Conservation (phyloP, 2,329 filamentous ascomycete species). For the Colletotrichum siamense region DNA sequence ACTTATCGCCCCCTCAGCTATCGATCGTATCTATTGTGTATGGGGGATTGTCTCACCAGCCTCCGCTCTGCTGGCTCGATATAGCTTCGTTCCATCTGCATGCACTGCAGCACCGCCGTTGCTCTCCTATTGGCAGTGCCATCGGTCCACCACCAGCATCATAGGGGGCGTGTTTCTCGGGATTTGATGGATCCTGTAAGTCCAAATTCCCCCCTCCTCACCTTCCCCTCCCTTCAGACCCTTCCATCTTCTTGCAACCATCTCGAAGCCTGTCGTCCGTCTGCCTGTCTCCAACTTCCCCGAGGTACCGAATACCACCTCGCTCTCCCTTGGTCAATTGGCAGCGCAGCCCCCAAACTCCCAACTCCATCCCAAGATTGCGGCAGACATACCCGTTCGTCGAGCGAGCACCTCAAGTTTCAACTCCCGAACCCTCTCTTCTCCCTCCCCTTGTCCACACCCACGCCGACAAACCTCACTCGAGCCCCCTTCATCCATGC, state of each 20-base stretch:
- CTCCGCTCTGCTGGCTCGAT: neutral
- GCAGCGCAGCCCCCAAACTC: neutral
- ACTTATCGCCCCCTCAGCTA: neutral
- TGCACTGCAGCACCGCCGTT: conserved; percentile 3
- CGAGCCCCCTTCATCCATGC: neutral
- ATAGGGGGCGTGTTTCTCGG: neutral
- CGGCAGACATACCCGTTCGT: neutral
- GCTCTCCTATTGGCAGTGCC: conserved; percentile 9
- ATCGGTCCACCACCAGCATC: neutral
- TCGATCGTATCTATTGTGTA: neutral
- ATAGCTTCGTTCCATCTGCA: conserved; percentile 18
- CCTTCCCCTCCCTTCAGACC: neutral
- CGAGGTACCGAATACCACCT: neutral
- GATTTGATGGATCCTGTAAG: conserved; percentile 8
- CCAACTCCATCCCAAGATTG: neutral
- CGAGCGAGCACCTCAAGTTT: neutral
- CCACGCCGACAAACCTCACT: neutral
- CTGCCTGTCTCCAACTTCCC: neutral
- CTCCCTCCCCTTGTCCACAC: neutral
- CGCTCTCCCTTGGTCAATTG: neutral
- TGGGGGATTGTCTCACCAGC: neutral
- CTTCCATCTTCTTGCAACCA: neutral
- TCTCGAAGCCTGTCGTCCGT: neutral
- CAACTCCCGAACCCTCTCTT: neutral
- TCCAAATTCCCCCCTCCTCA: neutral